These are phyloP conservation scores for Polygonum maritimum DNA, from an alignment of 148 eudicot species.

Conservation along the genomic window DNA sequence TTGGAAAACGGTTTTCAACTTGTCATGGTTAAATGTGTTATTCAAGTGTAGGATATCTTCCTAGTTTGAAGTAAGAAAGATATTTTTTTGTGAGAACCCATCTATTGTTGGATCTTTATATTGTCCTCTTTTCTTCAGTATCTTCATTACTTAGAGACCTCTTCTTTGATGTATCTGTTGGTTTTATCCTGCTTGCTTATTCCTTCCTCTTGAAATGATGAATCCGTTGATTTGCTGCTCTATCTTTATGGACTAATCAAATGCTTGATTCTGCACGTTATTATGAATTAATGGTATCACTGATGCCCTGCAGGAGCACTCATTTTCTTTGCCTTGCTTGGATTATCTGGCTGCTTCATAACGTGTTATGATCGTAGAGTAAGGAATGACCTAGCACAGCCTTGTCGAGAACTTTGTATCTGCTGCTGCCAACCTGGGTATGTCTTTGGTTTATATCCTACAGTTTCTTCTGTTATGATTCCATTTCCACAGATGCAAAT, in stretches of 20 bases:
- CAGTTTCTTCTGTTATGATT: neutral
- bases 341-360: slow-evolving; percentile 83
- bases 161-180: neutral
- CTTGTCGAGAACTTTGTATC: slow-evolving; percentile 89
- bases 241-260: neutral
- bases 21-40: neutral
- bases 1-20: neutral
- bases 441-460: neutral
- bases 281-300: neutral
- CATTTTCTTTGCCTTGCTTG: slow-evolving; percentile 82
- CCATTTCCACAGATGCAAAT: neutral
- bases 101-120: neutral
- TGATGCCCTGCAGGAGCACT: slow-evolving; percentile 58
- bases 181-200: neutral
- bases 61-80: neutral
- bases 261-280: neutral
- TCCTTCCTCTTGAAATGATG: neutral
- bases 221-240: neutral
- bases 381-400: slow-evolving; percentile 86
- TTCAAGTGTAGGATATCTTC: neutral
- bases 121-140: neutral
- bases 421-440: slow-evolving; percentile 84
- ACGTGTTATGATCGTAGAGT: slow-evolving; percentile 94
- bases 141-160: neutral
- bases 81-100: neutral